Evolutionary conservation across 441 rosid species (phyloP), one percentile per base, ranked within the genome.

Genomic region (Erysimum pusillum): DNA sequence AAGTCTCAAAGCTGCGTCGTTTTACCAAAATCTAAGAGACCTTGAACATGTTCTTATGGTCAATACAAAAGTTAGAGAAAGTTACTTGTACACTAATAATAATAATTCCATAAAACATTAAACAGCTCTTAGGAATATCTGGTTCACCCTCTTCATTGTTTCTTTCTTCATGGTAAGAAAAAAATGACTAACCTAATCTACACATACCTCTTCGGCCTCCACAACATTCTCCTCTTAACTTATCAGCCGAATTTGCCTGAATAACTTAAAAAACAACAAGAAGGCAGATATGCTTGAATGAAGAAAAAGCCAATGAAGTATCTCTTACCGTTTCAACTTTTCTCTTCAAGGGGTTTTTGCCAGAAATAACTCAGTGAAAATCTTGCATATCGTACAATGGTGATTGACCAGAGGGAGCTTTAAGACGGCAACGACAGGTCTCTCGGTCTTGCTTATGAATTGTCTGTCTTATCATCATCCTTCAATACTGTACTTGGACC

Each of bases 401-500:
- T 68, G 71, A 80, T 81, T 80, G 76, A 77, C 62, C 54, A 61
- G 66, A 67, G 52, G 56, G 13, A 76, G 85, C 80, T 79, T 66
- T 68, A 80, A 67, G 75, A 76, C 18, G 67, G 82, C 64, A 62
- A 68, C 77, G 74, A 81, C 63, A 48, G 78, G 82, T 84, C 84
- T 81, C 86, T 79, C 31, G 42, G 17, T 14, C 52, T 75, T 46
- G 56, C 70, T 79, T 79, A 93, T 76, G 85, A 88, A 81, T 78
- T 79, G 75, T 85, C 90, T 79, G 83, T 59, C 67, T 74, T 81
- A 73, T 85, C 90, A 42, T 85, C 94, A 75, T 87, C 96, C 87
- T 91, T 90, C 81, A 81, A 77, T 66, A 85, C 83, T 52, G 91
- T 76, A 79, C 86, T 89, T 62, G 94, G 91, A 81, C 92, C 90